Base-by-base conservation (phyloP, 805 yeast genomes). In the Saturnispora galanensis region DNA sequence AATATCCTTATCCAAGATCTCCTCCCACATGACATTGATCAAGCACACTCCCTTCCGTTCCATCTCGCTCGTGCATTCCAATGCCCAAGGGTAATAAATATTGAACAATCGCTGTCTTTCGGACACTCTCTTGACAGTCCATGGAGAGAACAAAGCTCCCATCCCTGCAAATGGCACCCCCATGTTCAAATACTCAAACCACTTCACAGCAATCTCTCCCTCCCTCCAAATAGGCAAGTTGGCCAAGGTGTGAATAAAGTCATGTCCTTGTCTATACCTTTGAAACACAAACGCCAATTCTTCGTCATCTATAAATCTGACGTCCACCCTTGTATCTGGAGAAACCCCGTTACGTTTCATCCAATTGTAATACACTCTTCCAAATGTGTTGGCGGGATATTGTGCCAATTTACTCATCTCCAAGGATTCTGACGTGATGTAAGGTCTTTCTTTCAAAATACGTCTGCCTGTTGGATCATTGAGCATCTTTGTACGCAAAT, bases 91-190 rank as follows among this genome's bases (percentile, higher is more conserved):
- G 52, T 87, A 74, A 58, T 85, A 90, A 10, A 82, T 74, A 32
- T 76, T 74, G 47, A 74, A 66, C 50, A 90, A 70, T 41, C 89
- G 67, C 45, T 72, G 64, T 47, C 79, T 77, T 55, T 86, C 88
- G 41, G 71, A 67, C 2, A 71, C 63, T 31, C 44, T 49, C 45
- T 75, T 79, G 47, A 90, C 70, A 49, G 89, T 74, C 55, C 83
- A 71, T 1, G 96, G 96, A 3, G 96, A 96, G 51, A 87, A 74
- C n/a, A 85, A 54, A 0, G 95, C 89, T 0, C 96, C 97, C 41
- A 93, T 60, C 0, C 96, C 95, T 3, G 96, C 88, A 94, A 90
- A 89, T 11, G 97, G 97, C 38, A 93, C 77, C 4, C 95, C 94
- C 47, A 90, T 74, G 60, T 93, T 90, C 57, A 93, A 82, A 56